These are phyloP conservation scores for Leptoxyphium fumago DNA, from an alignment of 2,329 filamentous ascomycete species.

Conservation along the genomic window DNA sequence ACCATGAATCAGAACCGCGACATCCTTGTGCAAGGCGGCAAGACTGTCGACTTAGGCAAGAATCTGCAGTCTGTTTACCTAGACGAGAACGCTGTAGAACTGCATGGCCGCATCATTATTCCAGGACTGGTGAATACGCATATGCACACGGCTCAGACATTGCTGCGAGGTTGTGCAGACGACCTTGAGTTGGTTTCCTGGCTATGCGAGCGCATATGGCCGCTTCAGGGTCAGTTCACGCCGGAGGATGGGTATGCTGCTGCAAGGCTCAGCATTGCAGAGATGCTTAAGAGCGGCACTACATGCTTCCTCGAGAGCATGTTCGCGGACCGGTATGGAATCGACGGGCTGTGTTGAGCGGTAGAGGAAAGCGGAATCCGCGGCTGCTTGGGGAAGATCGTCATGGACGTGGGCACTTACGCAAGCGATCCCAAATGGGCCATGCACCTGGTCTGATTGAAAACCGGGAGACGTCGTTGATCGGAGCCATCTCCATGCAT, in stretches of 20 bases:
- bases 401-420: constrained; percentile 30
- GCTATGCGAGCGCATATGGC: constrained; percentile 39
- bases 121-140: constrained; percentile 38
- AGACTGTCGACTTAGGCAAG: constrained; percentile 32
- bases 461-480: constrained; percentile 21
- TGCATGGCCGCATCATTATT: constrained; percentile 32
- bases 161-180: constrained; percentile 35
- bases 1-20: constrained; percentile 32
- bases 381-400: constrained; percentile 30
- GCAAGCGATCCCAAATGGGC: constrained; percentile 28
- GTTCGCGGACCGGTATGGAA: constrained; percentile 34
- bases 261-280: constrained; percentile 33
- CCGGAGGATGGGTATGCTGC: constrained; percentile 35
- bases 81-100: constrained; percentile 18
- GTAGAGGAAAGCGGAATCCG: constrained; percentile 32
- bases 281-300: constrained; percentile 37
- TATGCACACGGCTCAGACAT: constrained; percentile 35
- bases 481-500: constrained; percentile 20
- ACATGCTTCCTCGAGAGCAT: constrained; percentile 40
- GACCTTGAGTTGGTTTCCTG: constrained; percentile 36
- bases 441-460: constrained; percentile 31
- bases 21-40: constrained; percentile 25
- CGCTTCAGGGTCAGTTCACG: constrained; percentile 31
- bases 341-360: constrained; percentile 29
- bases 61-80: constrained; percentile 17